Base-by-base conservation (phyloP, 2,329 filamentous ascomycete genomes). In the Fusarium pininemorale region DNA sequence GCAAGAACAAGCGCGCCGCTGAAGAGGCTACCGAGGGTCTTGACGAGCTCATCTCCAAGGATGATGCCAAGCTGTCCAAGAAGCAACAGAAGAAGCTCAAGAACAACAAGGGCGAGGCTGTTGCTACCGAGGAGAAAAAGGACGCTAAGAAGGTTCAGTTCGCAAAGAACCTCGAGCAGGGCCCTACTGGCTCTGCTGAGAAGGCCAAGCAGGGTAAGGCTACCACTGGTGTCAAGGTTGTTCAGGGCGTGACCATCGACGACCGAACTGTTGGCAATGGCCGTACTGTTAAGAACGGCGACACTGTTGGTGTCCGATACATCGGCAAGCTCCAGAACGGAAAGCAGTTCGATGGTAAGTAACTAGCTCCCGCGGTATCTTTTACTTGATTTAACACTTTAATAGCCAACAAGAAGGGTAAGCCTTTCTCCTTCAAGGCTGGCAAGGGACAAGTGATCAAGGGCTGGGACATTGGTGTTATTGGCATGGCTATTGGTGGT, bases 71-170 rank as follows among this genome's bases (percentile, higher is more conserved):
- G 87, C 89, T 95, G 73, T 95, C 91, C 89, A 98, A 98, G 90
- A 98, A 98, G 88, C 94, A 98, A 84, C 90, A 93, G 80, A 98
- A 99, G 92, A 98, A 98, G 89, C 89, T 96, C 75, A 97, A 97
- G 91, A 98, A 98, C 89, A 98, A 98, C 89, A 94, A 97, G 83
- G 96, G 96, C 77, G 93, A 98, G 82, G 92, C 96, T 68, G 90
- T 93, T 69, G 85, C 88, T 58, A 85, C 86, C 50, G 89, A 92
- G 78, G 85, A 89, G 74, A 85, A 89, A 76, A 91, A 91, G 82
- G 86, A 90, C 69, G 76, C 81, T 70, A 98, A 98, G 91, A 98
- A 98, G 88, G 96, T 99, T 70, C 94, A 98, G 84, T 99, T 99
- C 83, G 96, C 96, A 81, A 98, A 98, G 90, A 95, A 98, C 84